Percentiles rank a stretch among this genome's conserved stretches.
Conservation (phyloP, 2,329 filamentous ascomycete genomes). For the Teratosphaeria pseudoeucalypti region DNA sequence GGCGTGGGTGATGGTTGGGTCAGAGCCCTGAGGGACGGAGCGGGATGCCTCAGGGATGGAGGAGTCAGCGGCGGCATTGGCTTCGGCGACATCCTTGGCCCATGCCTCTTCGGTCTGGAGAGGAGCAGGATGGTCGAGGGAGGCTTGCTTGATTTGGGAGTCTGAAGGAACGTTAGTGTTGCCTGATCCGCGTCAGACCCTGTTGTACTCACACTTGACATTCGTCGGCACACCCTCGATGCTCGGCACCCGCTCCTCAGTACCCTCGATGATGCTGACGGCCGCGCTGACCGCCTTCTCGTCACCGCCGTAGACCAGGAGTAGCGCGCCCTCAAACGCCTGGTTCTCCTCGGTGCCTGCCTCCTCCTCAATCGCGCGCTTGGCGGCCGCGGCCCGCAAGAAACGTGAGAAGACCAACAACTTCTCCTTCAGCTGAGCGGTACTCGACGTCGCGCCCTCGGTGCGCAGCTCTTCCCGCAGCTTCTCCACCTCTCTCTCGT, state of each 20-base stretch:
- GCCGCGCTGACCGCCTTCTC: slow-evolving; percentile 63
- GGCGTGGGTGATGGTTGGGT: slow-evolving; percentile 58
- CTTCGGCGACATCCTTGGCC: slow-evolving; percentile 38
- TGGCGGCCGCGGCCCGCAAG: slow-evolving; percentile 65
- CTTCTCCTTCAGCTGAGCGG: slow-evolving; percentile 47
- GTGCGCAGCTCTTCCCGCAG: slow-evolving; percentile 44
- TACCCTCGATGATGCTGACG: slow-evolving; percentile 65
- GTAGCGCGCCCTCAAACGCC: slow-evolving; percentile 69
- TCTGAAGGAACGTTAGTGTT: slow-evolving; percentile 7
- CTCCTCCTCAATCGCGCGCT: slow-evolving; percentile 60
- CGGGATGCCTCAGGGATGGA: slow-evolving; percentile 6
- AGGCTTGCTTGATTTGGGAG: slow-evolving; percentile 28
- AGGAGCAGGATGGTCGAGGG: slow-evolving; percentile 38
- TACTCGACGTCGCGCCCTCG: slow-evolving; percentile 39
- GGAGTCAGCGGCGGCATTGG: slow-evolving; percentile 24
- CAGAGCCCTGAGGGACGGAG: slow-evolving; percentile 34
- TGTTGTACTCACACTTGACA: slow-evolving; percentile 56
- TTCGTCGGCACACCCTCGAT: slow-evolving; percentile 55
- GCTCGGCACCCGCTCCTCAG: slow-evolving; percentile 54
- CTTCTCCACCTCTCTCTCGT: slow-evolving; percentile 48
- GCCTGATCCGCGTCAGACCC: neutral
- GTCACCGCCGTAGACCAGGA: slow-evolving; percentile 70
- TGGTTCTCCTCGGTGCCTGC: slow-evolving; percentile 61
- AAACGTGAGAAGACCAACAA: slow-evolving; percentile 68
- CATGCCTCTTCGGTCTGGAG: slow-evolving; percentile 45